These are phyloP conservation scores for Penicillium sp. DNA, from an alignment of 2,329 filamentous ascomycete species.

Conservation along the genomic window DNA sequence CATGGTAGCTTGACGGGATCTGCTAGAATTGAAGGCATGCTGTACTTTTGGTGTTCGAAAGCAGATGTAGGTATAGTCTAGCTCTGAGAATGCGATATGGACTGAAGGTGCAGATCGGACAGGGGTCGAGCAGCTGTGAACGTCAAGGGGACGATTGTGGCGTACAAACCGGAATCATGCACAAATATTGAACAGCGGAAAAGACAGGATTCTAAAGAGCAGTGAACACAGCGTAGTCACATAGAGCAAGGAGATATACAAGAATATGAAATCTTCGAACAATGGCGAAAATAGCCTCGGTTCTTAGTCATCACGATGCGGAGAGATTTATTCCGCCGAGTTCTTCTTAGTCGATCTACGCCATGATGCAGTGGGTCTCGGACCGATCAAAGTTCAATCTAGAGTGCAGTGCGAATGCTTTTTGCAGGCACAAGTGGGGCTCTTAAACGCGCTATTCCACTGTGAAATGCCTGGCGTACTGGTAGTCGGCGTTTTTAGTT, in stretches of 20 bases:
- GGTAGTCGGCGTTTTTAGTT: slow-evolving; percentile 7
- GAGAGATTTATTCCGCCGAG: slow-evolving; percentile 14
- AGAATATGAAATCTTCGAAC: background rate
- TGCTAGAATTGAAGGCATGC: slow-evolving; percentile 30
- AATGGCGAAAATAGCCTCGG: slow-evolving; percentile 6
- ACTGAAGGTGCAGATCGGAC: background rate
- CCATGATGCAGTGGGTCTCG: background rate
- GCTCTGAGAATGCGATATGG: background rate
- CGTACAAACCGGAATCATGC: background rate
- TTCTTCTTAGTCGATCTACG: background rate
- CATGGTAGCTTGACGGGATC: slow-evolving; percentile 53
- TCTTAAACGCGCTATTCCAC: background rate
- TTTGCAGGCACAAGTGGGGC: background rate
- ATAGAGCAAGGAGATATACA: background rate
- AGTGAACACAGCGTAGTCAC: background rate
- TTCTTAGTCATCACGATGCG: slow-evolving; percentile 9
- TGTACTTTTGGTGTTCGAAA: background rate
- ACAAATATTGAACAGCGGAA: background rate
- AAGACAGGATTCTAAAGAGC: background rate
- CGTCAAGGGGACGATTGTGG: background rate
- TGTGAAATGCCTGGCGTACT: background rate
- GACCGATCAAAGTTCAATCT: background rate
- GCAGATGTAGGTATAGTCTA: background rate
- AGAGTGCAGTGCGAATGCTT: background rate
- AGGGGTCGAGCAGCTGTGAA: background rate